Evolutionary conservation across 2,329 filamentous ascomycete species (phyloP).

Genomic region (Calonectria hongkongensis): DNA sequence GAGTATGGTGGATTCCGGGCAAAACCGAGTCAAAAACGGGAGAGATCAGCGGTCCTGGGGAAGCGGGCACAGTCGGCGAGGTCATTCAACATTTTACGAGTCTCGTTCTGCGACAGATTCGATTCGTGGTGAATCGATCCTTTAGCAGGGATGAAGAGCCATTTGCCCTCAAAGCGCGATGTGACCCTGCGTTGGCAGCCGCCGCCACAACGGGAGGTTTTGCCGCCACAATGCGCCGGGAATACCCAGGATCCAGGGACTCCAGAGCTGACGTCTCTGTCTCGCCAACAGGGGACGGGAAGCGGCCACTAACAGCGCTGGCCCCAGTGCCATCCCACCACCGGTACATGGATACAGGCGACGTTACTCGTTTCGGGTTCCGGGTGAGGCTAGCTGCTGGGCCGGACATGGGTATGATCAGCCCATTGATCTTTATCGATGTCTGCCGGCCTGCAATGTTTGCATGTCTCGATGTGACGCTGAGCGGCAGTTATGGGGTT

Average conservation of each 20-base stretch:
- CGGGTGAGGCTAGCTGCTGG: constrained; percentile 16
- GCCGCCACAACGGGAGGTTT: background rate
- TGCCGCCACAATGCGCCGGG: background rate
- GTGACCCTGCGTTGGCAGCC: constrained; percentile 39
- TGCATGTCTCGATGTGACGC: constrained; percentile 20
- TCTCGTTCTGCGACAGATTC: background rate
- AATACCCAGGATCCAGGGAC: constrained; percentile 36
- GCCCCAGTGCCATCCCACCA: constrained; percentile 36
- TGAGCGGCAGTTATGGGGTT: constrained; percentile 16
- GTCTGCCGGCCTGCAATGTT: constrained; percentile 11
- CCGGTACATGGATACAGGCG: constrained; percentile 27
- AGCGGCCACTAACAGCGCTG: constrained; percentile 46
- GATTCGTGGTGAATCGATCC: constrained; percentile 14
- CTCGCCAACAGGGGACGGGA: constrained; percentile 39
- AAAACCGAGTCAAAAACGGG: constrained; percentile 28
- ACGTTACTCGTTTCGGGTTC: constrained; percentile 29
- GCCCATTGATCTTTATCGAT: constrained; percentile 17
- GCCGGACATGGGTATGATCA: constrained; percentile 13
- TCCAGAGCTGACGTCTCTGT: constrained; percentile 32
- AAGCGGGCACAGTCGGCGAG: constrained; percentile 15
- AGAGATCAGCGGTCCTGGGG: constrained; percentile 29
- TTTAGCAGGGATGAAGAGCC: background rate
- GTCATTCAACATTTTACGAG: constrained; percentile 10
- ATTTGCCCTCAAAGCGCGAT: constrained; percentile 33
- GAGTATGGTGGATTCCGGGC: constrained; percentile 2